Evolutionary conservation across 164 flowering plant genomes (phyloP).

Genomic region (Vitis rupestris): DNA sequence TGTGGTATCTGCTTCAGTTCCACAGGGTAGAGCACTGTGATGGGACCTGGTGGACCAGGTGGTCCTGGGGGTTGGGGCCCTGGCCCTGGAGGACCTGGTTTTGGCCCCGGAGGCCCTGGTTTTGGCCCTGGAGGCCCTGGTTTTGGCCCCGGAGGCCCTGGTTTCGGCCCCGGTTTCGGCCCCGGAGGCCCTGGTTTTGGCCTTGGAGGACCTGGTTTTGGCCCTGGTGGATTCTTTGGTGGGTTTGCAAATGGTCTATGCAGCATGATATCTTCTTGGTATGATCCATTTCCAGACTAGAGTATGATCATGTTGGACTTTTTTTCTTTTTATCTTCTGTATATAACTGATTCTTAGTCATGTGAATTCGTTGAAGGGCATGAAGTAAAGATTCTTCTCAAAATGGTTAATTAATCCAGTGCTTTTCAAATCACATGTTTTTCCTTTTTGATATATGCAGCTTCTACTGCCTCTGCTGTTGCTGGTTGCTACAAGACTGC

Average conservation of each 20-base stretch:
- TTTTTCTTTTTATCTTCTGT: background rate
- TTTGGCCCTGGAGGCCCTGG: constrained; percentile 10
- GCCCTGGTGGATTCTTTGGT: constrained; percentile 31
- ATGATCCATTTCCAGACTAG: background rate
- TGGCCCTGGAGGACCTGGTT: constrained; percentile 23
- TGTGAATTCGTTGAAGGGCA: too few relatives aligned
- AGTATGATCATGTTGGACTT: background rate
- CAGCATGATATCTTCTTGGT: constrained; percentile 34
- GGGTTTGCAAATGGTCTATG: constrained; percentile 39
- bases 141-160: constrained; percentile 10
- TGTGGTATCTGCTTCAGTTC: too few relatives aligned
- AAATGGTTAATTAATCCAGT: too few relatives aligned
- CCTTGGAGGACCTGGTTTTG: too few relatives aligned
- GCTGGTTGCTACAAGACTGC: constrained; percentile 43
- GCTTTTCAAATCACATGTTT: too few relatives aligned
- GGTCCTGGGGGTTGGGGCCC: constrained; percentile 15
- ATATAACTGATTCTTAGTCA: too few relatives aligned
- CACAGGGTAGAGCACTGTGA: too few relatives aligned
- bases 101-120: constrained; percentile 12
- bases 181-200: too few relatives aligned
- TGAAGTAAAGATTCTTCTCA: too few relatives aligned
- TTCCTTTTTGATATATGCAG: constrained; percentile 17
- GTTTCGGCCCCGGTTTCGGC: background rate
- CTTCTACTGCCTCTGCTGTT: constrained; percentile 40
- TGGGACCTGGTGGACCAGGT: constrained; percentile 10